Base-by-base conservation (phyloP, 2,329 filamentous ascomycete species). In the Moelleriella libera region DNA sequence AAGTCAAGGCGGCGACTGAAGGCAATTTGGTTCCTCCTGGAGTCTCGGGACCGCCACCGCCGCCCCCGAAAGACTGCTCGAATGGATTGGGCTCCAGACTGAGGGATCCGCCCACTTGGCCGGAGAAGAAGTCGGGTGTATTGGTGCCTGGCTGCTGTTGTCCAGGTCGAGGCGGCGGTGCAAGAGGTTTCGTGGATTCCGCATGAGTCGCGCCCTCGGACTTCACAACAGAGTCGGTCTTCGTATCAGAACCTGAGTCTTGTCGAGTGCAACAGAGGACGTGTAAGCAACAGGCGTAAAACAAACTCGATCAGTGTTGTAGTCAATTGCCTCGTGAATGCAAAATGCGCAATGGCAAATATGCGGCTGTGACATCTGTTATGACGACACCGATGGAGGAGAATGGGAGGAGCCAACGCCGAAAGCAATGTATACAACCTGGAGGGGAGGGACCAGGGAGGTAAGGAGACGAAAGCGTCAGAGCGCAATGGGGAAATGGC, bases 61-160 rank as follows among this genome's bases (percentile, higher is more conserved):
- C 68, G 45, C 71, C 71, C 55, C 77, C 82, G 63, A 98, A 98
- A 6, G 90, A 96, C 66, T 92, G 87, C 64, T 97, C 92, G 60
- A 98, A 97, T 7, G 92, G 90, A 66, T 98, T 97, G 50, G 88
- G 88, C 70, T 97, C 92, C 63, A 85, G 77, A 57, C 78, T 82
- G 61, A 88, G 66, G 47, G 72, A 75, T 55, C 68, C 71, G 57
- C 61, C 66, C 51, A 61, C 74, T 52, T 76, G 70, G 49, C 70
- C 72, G 46, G 76, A 75, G 63, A 87, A 88, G 65, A 84, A 87
- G 59, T 88, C 83, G 44, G 79, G 74, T 7, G 77, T 77, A 56
- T 80, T 74, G 48, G 67, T 64, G 49, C 69, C 66, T 57, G 59
- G 60, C 41, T 53, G 53, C 51, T 68, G 62, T 60, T 76, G 75